Conservation (phyloP, 2,329 filamentous ascomycete genomes). For the Endoconidiophora laricicola region DNA sequence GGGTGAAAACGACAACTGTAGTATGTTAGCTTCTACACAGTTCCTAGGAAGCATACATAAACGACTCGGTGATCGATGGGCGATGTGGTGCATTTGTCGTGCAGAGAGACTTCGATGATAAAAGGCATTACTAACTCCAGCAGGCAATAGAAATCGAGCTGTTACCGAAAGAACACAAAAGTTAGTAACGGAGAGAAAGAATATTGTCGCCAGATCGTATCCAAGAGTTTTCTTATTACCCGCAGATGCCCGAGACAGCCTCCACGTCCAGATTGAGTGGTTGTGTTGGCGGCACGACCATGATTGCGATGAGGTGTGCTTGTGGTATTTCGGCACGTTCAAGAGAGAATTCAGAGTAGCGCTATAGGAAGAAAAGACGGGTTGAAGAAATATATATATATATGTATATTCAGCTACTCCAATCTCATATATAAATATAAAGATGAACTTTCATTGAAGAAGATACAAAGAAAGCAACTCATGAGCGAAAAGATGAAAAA, state of each 20-base stretch:
- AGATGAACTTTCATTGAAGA: too few species aligned
- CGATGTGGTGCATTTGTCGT: background rate
- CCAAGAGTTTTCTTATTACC: conserved; percentile 31
- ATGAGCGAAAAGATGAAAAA: too few species aligned
- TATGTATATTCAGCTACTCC: too few species aligned
- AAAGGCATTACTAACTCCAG: conserved; percentile 38
- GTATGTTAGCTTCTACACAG: background rate
- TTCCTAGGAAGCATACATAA: background rate
- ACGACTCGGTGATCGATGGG: conserved; percentile 1
- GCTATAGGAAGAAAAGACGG: too few species aligned
- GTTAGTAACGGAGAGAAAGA: background rate
- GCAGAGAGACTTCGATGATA: background rate
- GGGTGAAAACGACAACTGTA: conserved; percentile 79
- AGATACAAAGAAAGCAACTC: too few species aligned
- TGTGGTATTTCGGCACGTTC: too few species aligned
- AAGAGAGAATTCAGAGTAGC: too few species aligned
- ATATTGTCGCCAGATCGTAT: background rate
- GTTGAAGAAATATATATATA: too few species aligned
- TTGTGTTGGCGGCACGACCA: conserved; percentile 28
- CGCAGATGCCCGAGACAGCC: conserved; percentile 82
- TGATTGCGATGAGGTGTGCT: background rate
- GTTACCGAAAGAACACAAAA: conserved; percentile 2
- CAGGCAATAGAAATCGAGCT: conserved; percentile 93
- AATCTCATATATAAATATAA: too few species aligned
- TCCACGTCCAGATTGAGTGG: conserved; percentile 66